Evolutionary conservation across 2,329 filamentous ascomycete genomes (phyloP), one percentile per base, ranked within the genome.

Genomic region (Tolypocladium sp.): DNA sequence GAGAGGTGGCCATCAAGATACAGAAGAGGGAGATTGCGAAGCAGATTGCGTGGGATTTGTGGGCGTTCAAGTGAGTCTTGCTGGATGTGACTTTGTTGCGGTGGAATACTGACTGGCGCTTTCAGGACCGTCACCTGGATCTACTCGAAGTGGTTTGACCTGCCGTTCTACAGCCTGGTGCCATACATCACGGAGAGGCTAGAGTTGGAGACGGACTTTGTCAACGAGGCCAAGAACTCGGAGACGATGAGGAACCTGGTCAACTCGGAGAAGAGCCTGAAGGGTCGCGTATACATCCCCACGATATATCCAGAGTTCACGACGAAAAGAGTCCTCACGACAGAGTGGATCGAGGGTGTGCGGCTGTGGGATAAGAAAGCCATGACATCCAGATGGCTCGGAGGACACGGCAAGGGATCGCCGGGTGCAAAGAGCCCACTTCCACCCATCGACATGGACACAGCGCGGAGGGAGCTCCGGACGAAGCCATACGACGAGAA

Each of bases 261-360:
- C 55, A 82, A 85, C 52, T 79, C 79, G 25, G 94, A 97, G 71
- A 86, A 89, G 27, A 81, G 88, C 33, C 79, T 99, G 41, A 84
- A 85, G 30, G 87, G 86, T 53, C 82, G 91, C 38, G 92, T 97
- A 2, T 97, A 97, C 71, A 87, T 99, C 9, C 94, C 94, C 0
- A 82, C 86, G 44, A 86, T 96, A 12, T 93, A 95, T 71, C 80
- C 86, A 4, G 91, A 96, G 61, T 82, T 97, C 35, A 92, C 86
- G 57, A 92, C 89, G 20, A 89, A 81, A 69, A 83, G 94, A 42
- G 86, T 99, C 55, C 88, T 99, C 78, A 95, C 92, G 1, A 92
- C 93, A 0, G 94, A 99, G 72, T 99, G 94, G 94, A 95, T 99
- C 60, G 94, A 99, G 74, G 94, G 94, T 8, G 86, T 96, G 2